Percentiles rank a stretch among this genome's conserved stretches.
These are phyloP conservation scores for Alternaria brassicicola DNA, from an alignment of 2,329 filamentous ascomycete genomes.

Conservation along the genomic window DNA sequence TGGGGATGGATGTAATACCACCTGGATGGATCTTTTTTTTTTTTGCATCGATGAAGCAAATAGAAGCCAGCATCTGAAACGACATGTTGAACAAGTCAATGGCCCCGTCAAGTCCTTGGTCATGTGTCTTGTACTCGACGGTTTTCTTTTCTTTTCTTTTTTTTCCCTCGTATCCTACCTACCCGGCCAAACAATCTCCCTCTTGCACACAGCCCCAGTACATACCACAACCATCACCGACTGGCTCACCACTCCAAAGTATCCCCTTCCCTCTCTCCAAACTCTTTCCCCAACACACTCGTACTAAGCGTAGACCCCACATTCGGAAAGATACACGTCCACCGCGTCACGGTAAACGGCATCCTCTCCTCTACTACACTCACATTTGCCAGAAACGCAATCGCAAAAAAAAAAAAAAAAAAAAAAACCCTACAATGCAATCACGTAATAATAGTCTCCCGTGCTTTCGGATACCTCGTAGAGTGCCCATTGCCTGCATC, in stretches of 20 bases:
- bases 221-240: slow-evolving; percentile 57
- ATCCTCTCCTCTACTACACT: slow-evolving; percentile 18
- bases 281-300: slow-evolving; percentile 39
- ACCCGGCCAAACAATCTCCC: slow-evolving; percentile 62
- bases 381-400: slow-evolving; percentile 42
- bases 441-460: slow-evolving; percentile 46
- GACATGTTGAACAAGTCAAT: too few relatives aligned
- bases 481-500: slow-evolving; percentile 53
- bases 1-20: background rate
- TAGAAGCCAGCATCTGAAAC: too few relatives aligned
- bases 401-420: too few relatives aligned
- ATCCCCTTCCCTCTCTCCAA: slow-evolving; percentile 46
- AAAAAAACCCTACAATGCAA: too few relatives aligned
- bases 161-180: slow-evolving; percentile 39
- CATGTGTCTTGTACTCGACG: slow-evolving; percentile 8
- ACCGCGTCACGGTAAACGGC: slow-evolving; percentile 65
- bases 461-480: slow-evolving; percentile 21
- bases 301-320: slow-evolving; percentile 49
- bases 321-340: slow-evolving; percentile 59
- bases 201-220: slow-evolving; percentile 56
- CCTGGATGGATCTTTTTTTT: too few relatives aligned
- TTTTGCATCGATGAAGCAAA: too few relatives aligned
- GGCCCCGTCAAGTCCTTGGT: too few relatives aligned
- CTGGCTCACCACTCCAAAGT: slow-evolving; percentile 55
- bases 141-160: too few relatives aligned